A percentile compares a stretch with the other conserved stretches of the same genome.
Conservation (phyloP, 2,329 filamentous ascomycete species). For the Celoporthe dispersa region DNA sequence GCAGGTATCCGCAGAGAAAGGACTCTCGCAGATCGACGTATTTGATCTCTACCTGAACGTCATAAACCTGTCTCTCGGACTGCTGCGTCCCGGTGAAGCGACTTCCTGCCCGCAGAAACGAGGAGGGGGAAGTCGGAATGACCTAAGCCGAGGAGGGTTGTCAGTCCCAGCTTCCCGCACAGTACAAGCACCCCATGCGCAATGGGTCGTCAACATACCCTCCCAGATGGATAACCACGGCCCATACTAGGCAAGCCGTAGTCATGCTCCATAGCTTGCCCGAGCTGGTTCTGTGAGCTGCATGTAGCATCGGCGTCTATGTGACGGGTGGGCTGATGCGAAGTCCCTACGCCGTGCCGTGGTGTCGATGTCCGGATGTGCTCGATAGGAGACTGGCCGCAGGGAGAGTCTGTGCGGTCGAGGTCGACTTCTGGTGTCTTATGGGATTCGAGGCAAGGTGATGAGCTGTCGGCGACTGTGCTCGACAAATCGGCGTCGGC, state of each 20-base stretch:
- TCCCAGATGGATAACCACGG: constrained; percentile 58
- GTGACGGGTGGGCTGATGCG: background rate
- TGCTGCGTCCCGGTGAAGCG: constrained; percentile 89
- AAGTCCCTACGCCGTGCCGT: constrained; percentile 27
- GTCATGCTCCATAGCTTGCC: constrained; percentile 37
- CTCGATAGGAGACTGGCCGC: constrained; percentile 10
- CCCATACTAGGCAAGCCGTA: constrained; percentile 50
- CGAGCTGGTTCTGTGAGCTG: constrained; percentile 22
- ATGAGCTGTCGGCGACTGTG: constrained; percentile 1
- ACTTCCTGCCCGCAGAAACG: constrained; percentile 84
- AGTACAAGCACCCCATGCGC: background rate
- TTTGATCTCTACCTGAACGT: constrained; percentile 96
- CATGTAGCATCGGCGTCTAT: constrained; percentile 1
- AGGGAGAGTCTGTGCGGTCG: constrained; percentile 21
- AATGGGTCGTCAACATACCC: constrained; percentile 48
- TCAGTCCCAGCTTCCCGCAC: constrained; percentile 6
- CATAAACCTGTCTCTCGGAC: constrained; percentile 90
- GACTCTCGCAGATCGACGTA: constrained; percentile 94
- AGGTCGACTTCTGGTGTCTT: constrained; percentile 21
- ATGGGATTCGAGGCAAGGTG: constrained; percentile 7
- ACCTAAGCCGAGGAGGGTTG: constrained; percentile 52
- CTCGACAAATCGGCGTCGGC: constrained; percentile 14
- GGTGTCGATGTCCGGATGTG: constrained; percentile 15
- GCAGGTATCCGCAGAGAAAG: constrained; percentile 91
- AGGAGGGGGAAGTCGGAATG: constrained; percentile 79